Base-by-base conservation (phyloP, 2,329 filamentous ascomycete genomes). In the Massarina eburnea region DNA sequence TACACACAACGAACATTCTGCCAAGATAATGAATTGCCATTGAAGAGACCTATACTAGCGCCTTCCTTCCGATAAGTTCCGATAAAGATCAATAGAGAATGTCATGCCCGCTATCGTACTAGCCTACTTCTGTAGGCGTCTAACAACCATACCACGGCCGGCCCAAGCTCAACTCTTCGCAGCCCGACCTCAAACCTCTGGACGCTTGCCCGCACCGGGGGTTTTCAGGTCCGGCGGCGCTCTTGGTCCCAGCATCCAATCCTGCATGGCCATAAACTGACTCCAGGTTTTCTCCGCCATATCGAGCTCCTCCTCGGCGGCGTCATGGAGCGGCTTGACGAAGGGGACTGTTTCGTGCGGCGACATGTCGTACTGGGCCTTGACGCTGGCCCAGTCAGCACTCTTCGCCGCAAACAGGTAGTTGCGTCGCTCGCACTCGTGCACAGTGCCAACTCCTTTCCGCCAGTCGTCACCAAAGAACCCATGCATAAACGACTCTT, bases 381-480 rank as follows among this genome's bases (percentile, higher is more conserved):
- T 97, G 61, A 96, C 91, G 41, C 82, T 84, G 17, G 90, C 79
- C 92, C 94, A 97, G 40, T 83, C 89, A 20, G 88, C 88, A 63
- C 89, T 94, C 75, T 97, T 99, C 10, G 91, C 89, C 0, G 92
- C 89, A 66, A 97, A 97, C 26, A 99, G 80, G 66, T 94, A 99
- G 67, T 99, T 99, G 45, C 90, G 82, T 41, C 94, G 82, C 71
- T 99, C 94, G 54, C 88, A 85, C 68, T 96, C 89, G 64, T 95
- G 88, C 48, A 96, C 76, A 9, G 85, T 83, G 0, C 91, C 88
- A 39, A 97, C 80, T 2, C 94, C 94, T 17, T 80, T 76, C 26
- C 76, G 71, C 89, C 91, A 99, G 65, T 95, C 87, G 54, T 96
- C 89, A n/a, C 94, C 94, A 60, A 97, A 99, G 74, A 96, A 96